Evolutionary conservation across 2,329 filamentous ascomycete species (phyloP), one percentile per base, ranked within the genome.

Genomic region (Aspergillus sp.): DNA sequence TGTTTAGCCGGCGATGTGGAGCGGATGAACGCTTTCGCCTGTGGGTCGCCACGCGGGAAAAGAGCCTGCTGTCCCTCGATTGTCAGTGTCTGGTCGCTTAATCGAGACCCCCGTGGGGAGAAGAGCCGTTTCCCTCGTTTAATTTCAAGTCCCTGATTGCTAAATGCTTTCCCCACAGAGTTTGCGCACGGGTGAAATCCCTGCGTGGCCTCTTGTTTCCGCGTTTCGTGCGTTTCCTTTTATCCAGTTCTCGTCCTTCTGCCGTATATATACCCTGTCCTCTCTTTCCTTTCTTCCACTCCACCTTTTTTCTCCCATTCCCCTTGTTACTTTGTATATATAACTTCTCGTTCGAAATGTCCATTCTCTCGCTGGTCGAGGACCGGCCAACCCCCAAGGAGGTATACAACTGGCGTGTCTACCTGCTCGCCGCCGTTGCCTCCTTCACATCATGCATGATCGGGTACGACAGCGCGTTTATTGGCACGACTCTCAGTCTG

Each of bases 401-500:
- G 53, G 82, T 85, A 55, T 85, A 85, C 77, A 85, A 85, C 70
- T 85, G 83, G 82, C 75, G 79, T 41, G 78, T 85, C 42, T 85
- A 84, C 65, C 74, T 80, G 12, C 79, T 80, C 42, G 82, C 83
- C 8, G 75, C 76, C 12, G 77, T 84, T 32, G 82, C 83, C 42
- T 83, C 80, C 13, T 83, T 79, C 67, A 82, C 82, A 50, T 80
- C 82, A 57, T 84, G 82, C 66, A 85, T 83, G 80, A 83, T 84
- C 61, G 81, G 81, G 15, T 83, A 84, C 61, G 89, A 92, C 71
- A 88, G 84, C 51, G 87, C 90, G 62, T 93, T 93, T 74, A 92
- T 93, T 64, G 89, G 89, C 60, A 90, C 87, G 0, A 92, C 90
- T 1, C 77, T 93, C 32, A 84, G 88, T 2, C 79, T 93, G 30